Evolutionary conservation across 805 yeast species (phyloP).

Genomic region (Candida dajiaensis): DNA sequence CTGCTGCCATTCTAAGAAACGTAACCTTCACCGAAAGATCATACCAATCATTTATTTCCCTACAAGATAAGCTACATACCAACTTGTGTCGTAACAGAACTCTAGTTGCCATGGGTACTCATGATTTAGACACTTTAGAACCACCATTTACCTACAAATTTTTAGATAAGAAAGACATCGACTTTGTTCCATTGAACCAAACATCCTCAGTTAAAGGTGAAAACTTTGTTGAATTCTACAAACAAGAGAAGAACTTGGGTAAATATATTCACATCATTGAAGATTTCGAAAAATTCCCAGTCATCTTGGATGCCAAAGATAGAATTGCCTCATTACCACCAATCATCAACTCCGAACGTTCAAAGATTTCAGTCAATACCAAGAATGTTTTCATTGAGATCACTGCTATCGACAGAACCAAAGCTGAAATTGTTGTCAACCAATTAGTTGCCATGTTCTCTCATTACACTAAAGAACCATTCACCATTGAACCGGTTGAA

Average conservation of each 20-base stretch:
- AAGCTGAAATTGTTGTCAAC: conserved; percentile 87
- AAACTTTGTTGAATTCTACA: conserved; percentile 83
- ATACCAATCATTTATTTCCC: conserved; percentile 89
- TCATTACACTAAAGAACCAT: conserved; percentile 73
- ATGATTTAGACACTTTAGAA: conserved; percentile 74
- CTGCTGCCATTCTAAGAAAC: conserved; percentile 88
- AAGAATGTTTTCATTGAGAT: conserved; percentile 86
- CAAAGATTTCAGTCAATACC: conserved; percentile 82
- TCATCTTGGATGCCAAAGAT: conserved; percentile 71
- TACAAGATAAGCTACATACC: conserved; percentile 94
- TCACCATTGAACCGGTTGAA: conserved; percentile 85
- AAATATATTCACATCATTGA: conserved; percentile 83
- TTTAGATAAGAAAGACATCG: conserved; percentile 67
- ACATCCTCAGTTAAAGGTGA: conserved; percentile 64
- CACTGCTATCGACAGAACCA: conserved; percentile 93
- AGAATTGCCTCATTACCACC: conserved; percentile 93
- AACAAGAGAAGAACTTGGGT: conserved; percentile 83
- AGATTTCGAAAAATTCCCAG: conserved; percentile 87
- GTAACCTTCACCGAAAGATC: conserved; percentile 76
- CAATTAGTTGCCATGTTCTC: conserved; percentile 95
- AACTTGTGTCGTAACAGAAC: conserved; percentile 97
- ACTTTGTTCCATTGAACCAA: conserved; percentile 73
- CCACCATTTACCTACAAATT: conserved; percentile 90
- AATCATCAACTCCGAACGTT: conserved; percentile 85
- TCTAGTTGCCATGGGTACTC: conserved; percentile 97